Conservation (phyloP, 352 stramenopile genomes). For the Phytophthora cajani region DNA sequence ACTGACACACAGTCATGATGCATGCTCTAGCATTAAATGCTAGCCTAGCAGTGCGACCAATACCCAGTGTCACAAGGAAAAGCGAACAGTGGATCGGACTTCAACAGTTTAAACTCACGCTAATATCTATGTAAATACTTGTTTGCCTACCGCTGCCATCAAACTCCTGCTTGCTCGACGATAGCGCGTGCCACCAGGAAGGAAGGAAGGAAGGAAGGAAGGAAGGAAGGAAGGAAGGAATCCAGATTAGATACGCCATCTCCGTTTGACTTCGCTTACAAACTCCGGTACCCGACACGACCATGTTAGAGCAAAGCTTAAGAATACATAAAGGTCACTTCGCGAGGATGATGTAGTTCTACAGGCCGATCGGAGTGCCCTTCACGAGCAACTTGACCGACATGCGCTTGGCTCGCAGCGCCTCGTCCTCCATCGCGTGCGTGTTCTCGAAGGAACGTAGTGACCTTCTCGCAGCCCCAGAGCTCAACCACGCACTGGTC, state of each 20-base stretch:
- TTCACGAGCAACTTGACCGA: constrained; percentile 55
- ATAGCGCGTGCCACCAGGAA: neutral
- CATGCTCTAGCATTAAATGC: no score
- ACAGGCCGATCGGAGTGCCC: constrained; percentile 57
- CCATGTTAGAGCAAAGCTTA: constrained; percentile 24
- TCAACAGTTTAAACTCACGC: no score
- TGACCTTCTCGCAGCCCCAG: constrained; percentile 53
- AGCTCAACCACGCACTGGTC: constrained; percentile 56
- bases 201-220: no score
- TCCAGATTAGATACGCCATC: constrained; percentile 12
- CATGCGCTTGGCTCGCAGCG: constrained; percentile 38
- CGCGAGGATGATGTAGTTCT: constrained; percentile 66
- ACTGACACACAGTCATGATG: no score
- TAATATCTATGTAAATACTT: no score
- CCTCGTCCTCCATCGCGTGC: constrained; percentile 39
- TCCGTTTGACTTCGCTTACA: constrained; percentile 21
- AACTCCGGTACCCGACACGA: constrained; percentile 21
- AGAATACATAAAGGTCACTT: no score
- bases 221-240: neutral
- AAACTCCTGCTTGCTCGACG: constrained; percentile 6
- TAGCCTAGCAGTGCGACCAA: no score
- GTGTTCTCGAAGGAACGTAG: constrained; percentile 41
- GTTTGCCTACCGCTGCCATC: neutral
- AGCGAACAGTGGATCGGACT: no score
- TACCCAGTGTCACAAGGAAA: no score